These are phyloP conservation scores for Aspergillus arachidicola DNA, from an alignment of 2,329 filamentous ascomycete genomes.

Conservation along the genomic window DNA sequence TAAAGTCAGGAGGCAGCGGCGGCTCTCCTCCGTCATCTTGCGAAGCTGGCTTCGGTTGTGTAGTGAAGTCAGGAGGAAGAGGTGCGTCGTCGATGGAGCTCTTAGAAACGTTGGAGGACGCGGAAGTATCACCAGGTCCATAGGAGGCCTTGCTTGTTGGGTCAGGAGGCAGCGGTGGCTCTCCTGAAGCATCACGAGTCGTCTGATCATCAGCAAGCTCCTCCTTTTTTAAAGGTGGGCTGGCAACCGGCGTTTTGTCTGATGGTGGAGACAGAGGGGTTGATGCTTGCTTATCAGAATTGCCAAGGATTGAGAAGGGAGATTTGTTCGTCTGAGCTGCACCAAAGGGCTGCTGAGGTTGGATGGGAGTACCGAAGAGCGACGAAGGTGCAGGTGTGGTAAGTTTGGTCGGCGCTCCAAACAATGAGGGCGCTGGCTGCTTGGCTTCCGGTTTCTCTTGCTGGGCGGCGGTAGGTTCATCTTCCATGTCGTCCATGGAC, in stretches of 20 bases:
- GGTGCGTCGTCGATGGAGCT: constrained; percentile 45
- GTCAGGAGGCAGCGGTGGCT: constrained; percentile 49
- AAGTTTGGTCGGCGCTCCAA: constrained; percentile 29
- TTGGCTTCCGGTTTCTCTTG: constrained; percentile 27
- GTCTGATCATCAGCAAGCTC: constrained; percentile 31
- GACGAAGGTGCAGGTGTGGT: constrained; percentile 31
- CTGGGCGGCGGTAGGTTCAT: constrained; percentile 24
- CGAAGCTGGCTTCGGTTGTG: constrained; percentile 20
- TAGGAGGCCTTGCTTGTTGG: constrained; percentile 50
- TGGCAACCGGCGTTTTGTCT: constrained; percentile 33
- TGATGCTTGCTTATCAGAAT: constrained; percentile 26
- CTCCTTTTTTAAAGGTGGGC: constrained; percentile 38
- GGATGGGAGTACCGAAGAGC: constrained; percentile 36
- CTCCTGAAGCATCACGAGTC: constrained; percentile 30
- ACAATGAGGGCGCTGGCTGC: constrained; percentile 25
- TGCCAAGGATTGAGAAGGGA: constrained; percentile 34
- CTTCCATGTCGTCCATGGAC: constrained; percentile 41
- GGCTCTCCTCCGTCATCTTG: constrained; percentile 22
- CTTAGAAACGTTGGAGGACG: constrained; percentile 47
- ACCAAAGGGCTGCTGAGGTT: constrained; percentile 27
- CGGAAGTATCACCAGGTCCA: constrained; percentile 52
- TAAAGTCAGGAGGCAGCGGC: constrained; percentile 30
- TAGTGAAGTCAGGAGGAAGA: constrained; percentile 35
- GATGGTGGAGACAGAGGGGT: constrained; percentile 36
- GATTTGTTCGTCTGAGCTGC: constrained; percentile 33